Conservation (phyloP, 129 eudicot species). For the Ambrosia artemisiifolia region DNA sequence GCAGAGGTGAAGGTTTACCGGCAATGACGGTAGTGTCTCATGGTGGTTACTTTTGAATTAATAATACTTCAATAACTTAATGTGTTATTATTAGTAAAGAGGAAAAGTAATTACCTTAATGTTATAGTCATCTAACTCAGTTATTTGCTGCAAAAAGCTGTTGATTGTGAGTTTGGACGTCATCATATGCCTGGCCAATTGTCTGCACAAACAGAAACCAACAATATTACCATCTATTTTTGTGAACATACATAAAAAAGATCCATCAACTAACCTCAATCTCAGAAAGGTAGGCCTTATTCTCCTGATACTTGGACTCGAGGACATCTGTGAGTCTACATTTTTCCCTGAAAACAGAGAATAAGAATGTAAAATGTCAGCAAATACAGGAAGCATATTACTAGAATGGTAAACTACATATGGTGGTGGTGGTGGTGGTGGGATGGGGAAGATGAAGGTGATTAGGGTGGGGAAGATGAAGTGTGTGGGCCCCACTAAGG, state of each 20-base stretch:
- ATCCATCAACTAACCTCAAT: constrained; percentile 57
- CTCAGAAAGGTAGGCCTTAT: constrained; percentile 91
- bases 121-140: constrained; percentile 94
- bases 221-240: background rate
- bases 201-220: constrained; percentile 48
- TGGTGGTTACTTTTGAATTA: background rate
- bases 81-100: background rate
- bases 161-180: constrained; percentile 83
- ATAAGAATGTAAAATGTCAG: constrained; percentile 3
- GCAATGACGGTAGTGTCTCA: constrained; percentile 9
- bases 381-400: background rate
- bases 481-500: too few species aligned
- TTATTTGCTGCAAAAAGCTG: constrained; percentile 89
- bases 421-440: too few species aligned
- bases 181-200: constrained; percentile 93
- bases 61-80: background rate
- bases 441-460: too few species aligned
- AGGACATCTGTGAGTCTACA: constrained; percentile 52
- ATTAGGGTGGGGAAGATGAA: too few species aligned
- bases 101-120: constrained; percentile 49
- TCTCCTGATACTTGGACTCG: constrained; percentile 85
- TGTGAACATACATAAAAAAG: background rate
- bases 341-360: constrained; percentile 58
- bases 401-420: too few species aligned
- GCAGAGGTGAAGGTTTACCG: too few species aligned